Percentiles rank a stretch among this genome's conserved stretches.
Conservation (phyloP, 345 rosid genomes). For the Leavenworthia alabamica region DNA sequence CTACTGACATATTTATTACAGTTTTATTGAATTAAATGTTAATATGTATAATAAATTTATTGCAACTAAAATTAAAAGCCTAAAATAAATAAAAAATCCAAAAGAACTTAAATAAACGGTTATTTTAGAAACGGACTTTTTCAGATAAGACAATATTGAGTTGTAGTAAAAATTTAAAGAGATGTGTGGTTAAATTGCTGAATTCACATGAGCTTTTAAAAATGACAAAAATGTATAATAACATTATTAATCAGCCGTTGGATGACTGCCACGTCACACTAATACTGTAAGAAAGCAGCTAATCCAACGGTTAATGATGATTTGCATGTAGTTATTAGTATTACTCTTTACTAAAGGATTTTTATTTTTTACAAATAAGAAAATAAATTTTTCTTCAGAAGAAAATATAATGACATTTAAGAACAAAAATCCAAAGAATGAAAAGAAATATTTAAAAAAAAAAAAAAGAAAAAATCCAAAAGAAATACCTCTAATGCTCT, state of each 20-base stretch:
- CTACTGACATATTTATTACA: background rate
- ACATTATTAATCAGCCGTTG: constrained; percentile 3
- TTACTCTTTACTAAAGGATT: constrained; percentile 15
- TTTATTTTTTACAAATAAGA: constrained; percentile 11
- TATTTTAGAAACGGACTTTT: background rate
- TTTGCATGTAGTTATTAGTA: constrained; percentile 33
- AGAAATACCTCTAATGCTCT: constrained; percentile 39
- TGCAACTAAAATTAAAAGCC: background rate
- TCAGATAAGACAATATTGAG: background rate
- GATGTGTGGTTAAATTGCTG: background rate
- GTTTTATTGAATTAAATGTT: background rate
- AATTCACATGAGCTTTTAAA: background rate
- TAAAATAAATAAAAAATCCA: background rate
- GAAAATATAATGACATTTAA: background rate
- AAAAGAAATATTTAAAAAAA: background rate
- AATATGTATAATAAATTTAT: too few species aligned
- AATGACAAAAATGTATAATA: background rate
- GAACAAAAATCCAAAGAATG: constrained; percentile 7
- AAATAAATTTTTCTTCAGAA: background rate
- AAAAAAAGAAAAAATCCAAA: background rate
- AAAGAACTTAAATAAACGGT: background rate
- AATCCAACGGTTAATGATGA: constrained; percentile 18
- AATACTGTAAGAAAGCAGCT: background rate
- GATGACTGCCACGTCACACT: constrained; percentile 21
- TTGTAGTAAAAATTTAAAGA: background rate